These are phyloP conservation scores for Rhodamnia rubescens DNA, from an alignment of 345 rosid genomes.

Conservation along the genomic window DNA sequence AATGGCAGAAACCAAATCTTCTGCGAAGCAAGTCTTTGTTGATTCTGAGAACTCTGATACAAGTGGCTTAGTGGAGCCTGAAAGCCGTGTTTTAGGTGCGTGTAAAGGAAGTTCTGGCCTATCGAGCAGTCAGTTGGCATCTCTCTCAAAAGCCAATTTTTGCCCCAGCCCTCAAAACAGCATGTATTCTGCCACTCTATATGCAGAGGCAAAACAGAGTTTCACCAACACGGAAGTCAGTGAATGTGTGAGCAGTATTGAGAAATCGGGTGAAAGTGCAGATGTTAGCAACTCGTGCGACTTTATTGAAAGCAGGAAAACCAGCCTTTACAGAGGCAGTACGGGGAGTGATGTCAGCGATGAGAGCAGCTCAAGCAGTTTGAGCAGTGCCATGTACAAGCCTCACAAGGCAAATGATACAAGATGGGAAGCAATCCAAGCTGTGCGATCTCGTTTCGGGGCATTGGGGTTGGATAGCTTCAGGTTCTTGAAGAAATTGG, in stretches of 20 bases:
- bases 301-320: conserved; percentile 50
- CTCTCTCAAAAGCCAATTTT: conserved; percentile 29
- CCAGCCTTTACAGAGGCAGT: conserved; percentile 62
- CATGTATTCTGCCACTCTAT: conserved; percentile 37
- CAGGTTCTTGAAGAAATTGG: conserved; percentile 41
- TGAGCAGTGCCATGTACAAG: conserved; percentile 50
- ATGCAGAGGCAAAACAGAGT: conserved; percentile 65
- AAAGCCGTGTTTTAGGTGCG: neutral
- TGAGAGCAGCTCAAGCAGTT: conserved; percentile 78
- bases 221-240: conserved; percentile 64
- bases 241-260: conserved; percentile 45
- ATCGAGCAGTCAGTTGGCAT: conserved; percentile 14
- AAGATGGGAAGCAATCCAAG: conserved; percentile 88
- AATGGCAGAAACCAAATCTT: conserved; percentile 22
- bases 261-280: conserved; percentile 26
- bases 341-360: conserved; percentile 83
- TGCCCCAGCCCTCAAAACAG: conserved; percentile 59
- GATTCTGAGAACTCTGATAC: conserved; percentile 23
- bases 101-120: conserved; percentile 17
- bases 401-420: conserved; percentile 84
- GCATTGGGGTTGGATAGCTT: conserved; percentile 51
- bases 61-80: conserved; percentile 27
- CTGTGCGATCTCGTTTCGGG: conserved; percentile 33
- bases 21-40: conserved; percentile 15
- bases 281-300: conserved; percentile 32